phyloP scores from a whole-genome alignment of 805 yeast genomes.

The Starmerella ratchasimensis region DNA sequence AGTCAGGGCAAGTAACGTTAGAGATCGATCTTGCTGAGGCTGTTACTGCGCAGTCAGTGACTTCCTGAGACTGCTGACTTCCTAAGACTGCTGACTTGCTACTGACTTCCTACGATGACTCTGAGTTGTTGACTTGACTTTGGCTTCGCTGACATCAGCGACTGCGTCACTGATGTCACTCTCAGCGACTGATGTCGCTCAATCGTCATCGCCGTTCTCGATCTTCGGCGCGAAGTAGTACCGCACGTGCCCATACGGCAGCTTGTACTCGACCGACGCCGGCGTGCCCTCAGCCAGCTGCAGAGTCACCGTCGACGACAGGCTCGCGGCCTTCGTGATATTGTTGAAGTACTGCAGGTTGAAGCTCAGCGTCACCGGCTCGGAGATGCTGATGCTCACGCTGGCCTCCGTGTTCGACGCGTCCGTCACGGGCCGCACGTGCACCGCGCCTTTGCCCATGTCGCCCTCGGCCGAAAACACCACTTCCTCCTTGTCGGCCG shows the following conservation, averaged over 20 bases:
- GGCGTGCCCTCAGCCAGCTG: slow-evolving; percentile 86
- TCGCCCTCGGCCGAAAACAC: slow-evolving; percentile 86
- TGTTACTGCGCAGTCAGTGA: no score
- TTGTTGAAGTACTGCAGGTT: slow-evolving; percentile 84
- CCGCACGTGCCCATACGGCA: slow-evolving; percentile 84
- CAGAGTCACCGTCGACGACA: slow-evolving; percentile 64
- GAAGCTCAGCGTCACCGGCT: slow-evolving; percentile 78
- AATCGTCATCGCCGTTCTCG: slow-evolving; percentile 54
- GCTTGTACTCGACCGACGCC: slow-evolving; percentile 80
- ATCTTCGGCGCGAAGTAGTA: slow-evolving; percentile 97
- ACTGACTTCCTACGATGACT: no score
- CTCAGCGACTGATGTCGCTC: slow-evolving; percentile 23
- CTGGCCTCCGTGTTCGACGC: slow-evolving; percentile 63
- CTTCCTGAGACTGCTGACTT: no score
- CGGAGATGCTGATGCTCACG: slow-evolving; percentile 61
- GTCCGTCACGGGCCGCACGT: slow-evolving; percentile 71
- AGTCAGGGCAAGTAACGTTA: no score
- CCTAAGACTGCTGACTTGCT: no score
- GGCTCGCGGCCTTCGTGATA: slow-evolving; percentile 78
- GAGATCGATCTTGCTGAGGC: no score
- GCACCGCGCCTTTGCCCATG: slow-evolving; percentile 74
- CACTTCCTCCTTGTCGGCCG: slow-evolving; percentile 83
- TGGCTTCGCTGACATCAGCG: no score
- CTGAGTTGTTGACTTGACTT: no score
- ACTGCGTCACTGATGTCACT: no score